phyloP scores from a whole-genome alignment of 352 stramenopile genomes.

The Globisporangium irregulare region DNA sequence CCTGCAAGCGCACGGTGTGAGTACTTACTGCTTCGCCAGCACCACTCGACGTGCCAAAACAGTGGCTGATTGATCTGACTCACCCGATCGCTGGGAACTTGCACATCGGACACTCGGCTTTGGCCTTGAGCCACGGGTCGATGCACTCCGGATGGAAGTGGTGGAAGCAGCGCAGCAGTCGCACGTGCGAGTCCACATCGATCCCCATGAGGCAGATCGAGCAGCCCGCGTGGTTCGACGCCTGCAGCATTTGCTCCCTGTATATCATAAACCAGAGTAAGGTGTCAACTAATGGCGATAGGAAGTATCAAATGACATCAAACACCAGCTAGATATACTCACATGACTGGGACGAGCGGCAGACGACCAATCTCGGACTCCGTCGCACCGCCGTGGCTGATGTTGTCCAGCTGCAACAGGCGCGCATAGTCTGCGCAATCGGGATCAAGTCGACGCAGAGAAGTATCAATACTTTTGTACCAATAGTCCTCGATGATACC shows the following conservation, averaged over 20 bases:
- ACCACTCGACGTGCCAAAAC: too few relatives aligned
- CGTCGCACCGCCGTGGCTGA: constrained; percentile 56
- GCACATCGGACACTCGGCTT: constrained; percentile 74
- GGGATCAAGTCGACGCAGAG: background rate
- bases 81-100: constrained; percentile 68
- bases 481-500: too few relatives aligned
- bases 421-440: constrained; percentile 56
- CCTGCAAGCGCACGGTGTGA: background rate
- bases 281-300: background rate
- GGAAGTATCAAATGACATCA: background rate
- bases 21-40: too few relatives aligned
- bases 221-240: constrained; percentile 49
- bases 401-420: constrained; percentile 57
- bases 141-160: constrained; percentile 76
- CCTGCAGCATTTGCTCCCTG: constrained; percentile 60
- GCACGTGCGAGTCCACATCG: constrained; percentile 33
- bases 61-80: constrained; percentile 2
- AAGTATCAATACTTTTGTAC: too few relatives aligned
- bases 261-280: background rate
- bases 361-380: constrained; percentile 58
- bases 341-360: constrained; percentile 60
- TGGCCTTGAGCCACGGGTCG: constrained; percentile 70
- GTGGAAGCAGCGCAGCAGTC: constrained; percentile 79
- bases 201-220: constrained; percentile 67
- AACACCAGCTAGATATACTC: constrained; percentile 20